Percentiles rank a stretch among this genome's conserved stretches.
Evolutionary conservation across 1,284 basidiomycete genomes (phyloP).

Genomic region (Cystobasidium sp.): DNA sequence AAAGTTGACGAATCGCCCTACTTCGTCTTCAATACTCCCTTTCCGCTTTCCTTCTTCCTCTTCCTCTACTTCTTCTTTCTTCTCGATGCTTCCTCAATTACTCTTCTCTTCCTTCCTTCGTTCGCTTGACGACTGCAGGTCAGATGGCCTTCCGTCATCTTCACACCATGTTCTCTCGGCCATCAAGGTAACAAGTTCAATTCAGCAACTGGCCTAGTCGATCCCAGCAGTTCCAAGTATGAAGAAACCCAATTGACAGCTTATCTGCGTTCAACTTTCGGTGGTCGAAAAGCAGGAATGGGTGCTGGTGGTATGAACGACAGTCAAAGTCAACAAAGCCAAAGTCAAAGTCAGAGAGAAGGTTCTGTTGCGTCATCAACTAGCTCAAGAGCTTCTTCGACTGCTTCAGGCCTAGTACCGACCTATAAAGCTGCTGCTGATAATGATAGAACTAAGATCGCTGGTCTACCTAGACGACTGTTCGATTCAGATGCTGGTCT

Average conservation of each 20-base stretch:
- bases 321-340: neutral
- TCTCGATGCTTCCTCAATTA: neutral
- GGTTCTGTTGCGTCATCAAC: neutral
- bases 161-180: constrained; percentile 5
- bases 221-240: neutral
- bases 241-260: constrained; percentile 32
- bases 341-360: neutral
- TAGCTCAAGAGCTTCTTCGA: neutral
- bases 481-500: constrained; percentile 43
- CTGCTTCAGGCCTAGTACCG: neutral
- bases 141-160: constrained; percentile 36
- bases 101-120: neutral
- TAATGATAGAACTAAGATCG: neutral
- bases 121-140: neutral
- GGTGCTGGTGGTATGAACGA: too few relatives aligned
- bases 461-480: constrained; percentile 15
- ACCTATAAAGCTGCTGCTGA: neutral
- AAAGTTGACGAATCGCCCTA: neutral
- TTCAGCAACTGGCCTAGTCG: neutral
- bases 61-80: neutral
- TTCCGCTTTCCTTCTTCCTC: neutral
- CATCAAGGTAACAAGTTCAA: neutral
- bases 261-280: constrained; percentile 23
- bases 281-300: neutral
- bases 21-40: neutral